Conservation (phyloP, 495 filamentous ascomycete species). For the Jackrogersella minutella region DNA sequence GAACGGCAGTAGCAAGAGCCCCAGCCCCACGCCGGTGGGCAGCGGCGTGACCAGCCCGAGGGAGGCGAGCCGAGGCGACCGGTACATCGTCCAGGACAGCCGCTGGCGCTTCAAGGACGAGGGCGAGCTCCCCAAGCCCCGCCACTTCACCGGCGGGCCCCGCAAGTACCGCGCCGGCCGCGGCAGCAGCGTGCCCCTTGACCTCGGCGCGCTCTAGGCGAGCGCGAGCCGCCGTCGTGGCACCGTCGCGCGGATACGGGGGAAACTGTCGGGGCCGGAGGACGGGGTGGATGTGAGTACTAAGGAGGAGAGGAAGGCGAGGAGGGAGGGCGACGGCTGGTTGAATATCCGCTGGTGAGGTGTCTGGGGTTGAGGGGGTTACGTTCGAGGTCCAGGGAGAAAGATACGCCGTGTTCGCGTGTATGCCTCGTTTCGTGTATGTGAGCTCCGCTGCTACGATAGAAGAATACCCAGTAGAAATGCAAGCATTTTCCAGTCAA, state of each 20-base stretch:
- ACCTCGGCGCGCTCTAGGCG: slow-evolving; percentile 65
- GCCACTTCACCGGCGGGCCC: slow-evolving; percentile 73
- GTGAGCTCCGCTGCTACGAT: not conserved
- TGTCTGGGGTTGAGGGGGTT: not conserved
- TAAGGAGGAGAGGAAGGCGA: not conserved
- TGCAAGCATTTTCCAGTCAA: not conserved
- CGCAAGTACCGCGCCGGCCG: slow-evolving; percentile 89
- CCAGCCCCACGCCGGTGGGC: slow-evolving; percentile 50
- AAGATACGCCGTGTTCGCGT: not conserved
- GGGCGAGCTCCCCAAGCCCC: slow-evolving; percentile 80
- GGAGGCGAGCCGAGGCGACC: slow-evolving; percentile 53
- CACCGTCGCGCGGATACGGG: not conserved
- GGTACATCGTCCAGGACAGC: slow-evolving; percentile 73
- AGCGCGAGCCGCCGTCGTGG: not conserved
- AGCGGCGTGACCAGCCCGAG: slow-evolving; percentile 42
- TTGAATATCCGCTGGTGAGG: slow-evolving; percentile 26
- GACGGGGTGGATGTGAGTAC: not conserved
- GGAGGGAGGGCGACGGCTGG: slow-evolving; percentile 14
- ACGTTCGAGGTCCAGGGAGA: not conserved
- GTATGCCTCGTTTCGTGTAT: not conserved
- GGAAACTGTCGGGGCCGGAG: not conserved
- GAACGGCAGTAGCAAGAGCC: slow-evolving; percentile 54
- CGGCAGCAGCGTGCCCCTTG: slow-evolving; percentile 92
- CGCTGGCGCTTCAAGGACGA: slow-evolving; percentile 90
- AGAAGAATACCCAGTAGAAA: slow-evolving; percentile 24